Base-by-base conservation (phyloP, 1,284 basidiomycete genomes). In the Puccinia horiana region DNA sequence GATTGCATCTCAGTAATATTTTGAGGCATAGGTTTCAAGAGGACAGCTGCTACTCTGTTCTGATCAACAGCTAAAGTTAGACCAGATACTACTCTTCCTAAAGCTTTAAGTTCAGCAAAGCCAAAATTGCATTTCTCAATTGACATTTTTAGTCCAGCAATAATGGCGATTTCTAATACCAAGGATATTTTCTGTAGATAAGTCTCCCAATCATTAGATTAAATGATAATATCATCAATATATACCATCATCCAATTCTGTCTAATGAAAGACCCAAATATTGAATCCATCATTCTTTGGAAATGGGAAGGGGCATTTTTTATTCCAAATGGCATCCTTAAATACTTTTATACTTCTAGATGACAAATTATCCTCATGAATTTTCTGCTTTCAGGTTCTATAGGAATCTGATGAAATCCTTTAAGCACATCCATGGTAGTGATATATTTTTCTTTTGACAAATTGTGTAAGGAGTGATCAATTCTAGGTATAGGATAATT, bases 51-150 rank as follows among this genome's bases (percentile, higher is more conserved):
- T 0, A 90, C 82, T 84, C 90, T 90, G 2, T 75, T 83, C 0
- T 85, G 84, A 76, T 89, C 87, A 89, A 90, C 90, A 0, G 61
- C 42, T n/a, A 90, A 83, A 14, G 86, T 85, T 0, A 86, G 81
- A 0, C 83, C 29, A 0, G 76, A 75, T 40, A 90, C 84, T 49
- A 89, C 83, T 79, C 87, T 87, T 0, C 89, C 88, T 0, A 90
- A 26, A 20, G 73, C 73, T 75, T 75, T 75, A 0, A 75, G 16
- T 35, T 49, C 49, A 32, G 16, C 49, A 54, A 29, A 75, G 26
- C 73, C 73, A 75, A 75, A 49, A 18, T 32, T 75, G 32, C 32
- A 63, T 32, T 63, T 63, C 61, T 63, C 32, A 0, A 63, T 63
- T 1, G 61, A 63, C 6, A 63, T 63, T 32, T 63, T 63, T 2